A percentile compares a stretch with the other conserved stretches of the same genome.
Conservation (phyloP, 1,139 yeast species). For the Taphrina betulina region DNA sequence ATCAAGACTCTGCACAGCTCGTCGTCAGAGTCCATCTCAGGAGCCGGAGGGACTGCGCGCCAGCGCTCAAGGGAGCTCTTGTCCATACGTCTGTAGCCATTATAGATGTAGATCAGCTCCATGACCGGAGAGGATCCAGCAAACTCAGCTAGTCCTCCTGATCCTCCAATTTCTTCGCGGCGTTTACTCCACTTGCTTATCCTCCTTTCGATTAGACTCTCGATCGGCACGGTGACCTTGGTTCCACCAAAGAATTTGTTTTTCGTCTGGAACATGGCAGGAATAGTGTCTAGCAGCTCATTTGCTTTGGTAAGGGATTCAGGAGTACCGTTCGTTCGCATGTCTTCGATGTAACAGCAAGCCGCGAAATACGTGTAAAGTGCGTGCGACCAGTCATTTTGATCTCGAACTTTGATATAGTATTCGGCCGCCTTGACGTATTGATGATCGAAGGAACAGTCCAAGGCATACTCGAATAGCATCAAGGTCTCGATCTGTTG, state of each 20-base stretch:
- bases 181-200: conserved; percentile 57
- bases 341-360: conserved; percentile 68
- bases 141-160: conserved; percentile 60
- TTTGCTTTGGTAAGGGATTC: conserved; percentile 50
- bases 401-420: conserved; percentile 63
- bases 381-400: conserved; percentile 91
- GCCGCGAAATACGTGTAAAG: conserved; percentile 85
- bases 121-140: conserved; percentile 83
- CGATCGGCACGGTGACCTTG: conserved; percentile 81
- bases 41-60: conserved; percentile 20
- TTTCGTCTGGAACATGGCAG: conserved; percentile 59
- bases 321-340: conserved; percentile 43
- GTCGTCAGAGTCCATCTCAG: conserved; percentile 30
- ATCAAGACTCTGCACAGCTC: conserved; percentile 22
- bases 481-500: conserved; percentile 86
- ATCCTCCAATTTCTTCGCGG: conserved; percentile 35
- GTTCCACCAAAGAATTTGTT: conserved; percentile 60
- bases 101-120: conserved; percentile 87
- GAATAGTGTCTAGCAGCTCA: conserved; percentile 56
- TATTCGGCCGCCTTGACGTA: conserved; percentile 80
- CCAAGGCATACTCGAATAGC: conserved; percentile 80
- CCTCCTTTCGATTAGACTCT: conserved; percentile 75
- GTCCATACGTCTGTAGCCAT: conserved; percentile 81
- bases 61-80: conserved; percentile 7
- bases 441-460: conserved; percentile 70